A percentile compares a stretch with the other conserved stretches of the same genome.
Evolutionary conservation across 371 early-diverging fungal genomes (phyloP).

Genomic region (Dentiscutata heterogama): DNA sequence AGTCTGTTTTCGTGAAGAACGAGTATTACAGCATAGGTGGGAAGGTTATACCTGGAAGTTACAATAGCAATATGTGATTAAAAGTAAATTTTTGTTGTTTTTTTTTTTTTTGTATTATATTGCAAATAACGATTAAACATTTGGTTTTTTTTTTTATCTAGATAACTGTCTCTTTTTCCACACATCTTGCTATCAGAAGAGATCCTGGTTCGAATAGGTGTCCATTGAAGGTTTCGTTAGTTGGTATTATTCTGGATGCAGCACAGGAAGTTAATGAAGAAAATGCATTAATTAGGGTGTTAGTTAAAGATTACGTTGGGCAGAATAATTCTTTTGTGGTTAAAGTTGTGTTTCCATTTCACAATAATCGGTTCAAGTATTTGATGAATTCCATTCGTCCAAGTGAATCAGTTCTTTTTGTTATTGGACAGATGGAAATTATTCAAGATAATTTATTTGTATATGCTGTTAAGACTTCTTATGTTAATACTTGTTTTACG

Average conservation of each 20-base stretch:
- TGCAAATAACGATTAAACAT: not conserved
- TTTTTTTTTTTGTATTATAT: not conserved
- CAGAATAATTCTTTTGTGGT: not conserved
- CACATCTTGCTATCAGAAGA: not conserved
- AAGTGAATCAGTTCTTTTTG: not conserved
- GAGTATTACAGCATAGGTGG: not conserved
- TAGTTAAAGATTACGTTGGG: not conserved
- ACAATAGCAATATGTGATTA: not conserved
- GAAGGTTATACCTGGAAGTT: not conserved
- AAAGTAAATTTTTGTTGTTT: not conserved
- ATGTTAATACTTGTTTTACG: not conserved
- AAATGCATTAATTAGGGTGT: not conserved
- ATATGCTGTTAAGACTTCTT: not conserved
- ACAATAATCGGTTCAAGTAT: not conserved
- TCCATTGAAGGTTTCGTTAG: not conserved
- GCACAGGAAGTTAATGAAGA: not conserved
- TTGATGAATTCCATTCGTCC: not conserved
- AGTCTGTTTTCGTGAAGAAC: not conserved
- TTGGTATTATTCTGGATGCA: not conserved
- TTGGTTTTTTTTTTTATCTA: not conserved
- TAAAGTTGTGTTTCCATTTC: not conserved
- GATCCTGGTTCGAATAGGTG: not conserved
- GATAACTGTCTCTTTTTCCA: not conserved
- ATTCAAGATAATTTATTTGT: not conserved
- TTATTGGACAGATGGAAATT: not conserved